Base-by-base conservation (phyloP, 768 basidiomycete genomes). In the Tephrocybe sp. region DNA sequence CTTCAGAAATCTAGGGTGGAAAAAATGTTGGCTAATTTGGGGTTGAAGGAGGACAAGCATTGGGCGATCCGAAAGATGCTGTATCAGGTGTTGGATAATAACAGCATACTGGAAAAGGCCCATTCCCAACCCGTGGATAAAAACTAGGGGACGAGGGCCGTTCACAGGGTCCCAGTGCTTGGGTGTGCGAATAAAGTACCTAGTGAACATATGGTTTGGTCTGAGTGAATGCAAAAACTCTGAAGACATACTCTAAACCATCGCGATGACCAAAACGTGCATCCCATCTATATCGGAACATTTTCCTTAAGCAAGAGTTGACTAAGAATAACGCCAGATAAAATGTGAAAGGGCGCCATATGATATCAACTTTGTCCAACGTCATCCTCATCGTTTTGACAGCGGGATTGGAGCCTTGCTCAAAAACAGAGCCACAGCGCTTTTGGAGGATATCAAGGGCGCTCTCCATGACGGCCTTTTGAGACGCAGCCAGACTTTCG, bases 51-150 rank as follows among this genome's bases (percentile, higher is more conserved):
- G 69, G 8, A 97, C 71, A 28, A 97, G 68, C 46, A 97, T 63
- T 3, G 93, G 93, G 16, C 85, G 82, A 56, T 87, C 79, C 4
- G 80, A 67, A 43, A 87, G 74, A 4, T 69, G 61, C 30, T 70
- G 68, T 34, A 87, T 65, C 16, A 94, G 72, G 54, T 85, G 70
- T 9, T 69, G 66, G 45, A 94, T 69, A 52, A 89, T 68, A n/a
- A 70, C 54, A 34, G 78, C 69, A 62, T 94, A 90, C 59, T 89
- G 87, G 16, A 84, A 60, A 9, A 91, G 66, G 3, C 93, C 93
- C 41, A 95, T 76, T 9, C 94, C 94, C 1, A 98, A 80, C 3
- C 95, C 95, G 60, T 97, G 93, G 30, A 92, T 65, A 62, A 94
- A 92, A 13, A 97, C 77, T 30, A 95, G 67, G 0, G 94, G 94